Evolutionary conservation across 1,284 basidiomycete genomes (phyloP).

Genomic region (Hymenochaete sp.): DNA sequence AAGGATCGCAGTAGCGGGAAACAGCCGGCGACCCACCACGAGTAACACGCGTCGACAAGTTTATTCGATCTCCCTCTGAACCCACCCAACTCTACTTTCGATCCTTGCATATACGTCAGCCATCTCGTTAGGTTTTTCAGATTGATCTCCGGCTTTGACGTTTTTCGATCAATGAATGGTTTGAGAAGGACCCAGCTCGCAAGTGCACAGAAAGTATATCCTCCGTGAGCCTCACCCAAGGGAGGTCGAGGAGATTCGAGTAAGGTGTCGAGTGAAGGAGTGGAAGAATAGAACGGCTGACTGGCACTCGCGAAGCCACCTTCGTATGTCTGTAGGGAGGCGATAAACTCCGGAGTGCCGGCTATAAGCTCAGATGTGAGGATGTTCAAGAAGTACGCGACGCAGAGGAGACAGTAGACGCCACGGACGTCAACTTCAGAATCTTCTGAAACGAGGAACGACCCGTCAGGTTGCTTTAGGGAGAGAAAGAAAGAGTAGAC

Average conservation of each 20-base stretch:
- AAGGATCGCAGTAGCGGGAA: constrained; percentile 74
- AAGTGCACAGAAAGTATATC: constrained; percentile 91
- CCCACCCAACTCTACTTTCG: constrained; percentile 78
- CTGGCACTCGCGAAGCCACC: constrained; percentile 89
- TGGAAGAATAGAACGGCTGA: constrained; percentile 45
- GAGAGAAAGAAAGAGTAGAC: constrained; percentile 90
- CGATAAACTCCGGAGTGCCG: constrained; percentile 56
- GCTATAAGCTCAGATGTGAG: constrained; percentile 80
- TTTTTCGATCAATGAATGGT: constrained; percentile 34
- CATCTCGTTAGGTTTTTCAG: constrained; percentile 64
- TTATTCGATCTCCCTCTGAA: constrained; percentile 95
- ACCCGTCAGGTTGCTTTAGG: constrained; percentile 90
- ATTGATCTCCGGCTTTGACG: constrained; percentile 42
- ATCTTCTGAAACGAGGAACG: constrained; percentile 81
- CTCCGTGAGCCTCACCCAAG: constrained; percentile 93
- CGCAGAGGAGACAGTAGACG: constrained; percentile 67
- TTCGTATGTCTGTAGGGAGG: constrained; percentile 94
- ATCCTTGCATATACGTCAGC: constrained; percentile 83
- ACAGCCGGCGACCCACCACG: constrained; percentile 97
- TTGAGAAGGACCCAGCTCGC: constrained; percentile 77
- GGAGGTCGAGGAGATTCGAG: constrained; percentile 45
- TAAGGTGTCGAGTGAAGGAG: constrained; percentile 25
- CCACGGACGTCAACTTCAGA: constrained; percentile 92
- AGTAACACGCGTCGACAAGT: constrained; percentile 97
- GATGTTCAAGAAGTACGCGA: constrained; percentile 68